A percentile compares a stretch with the other conserved stretches of the same genome.
These are phyloP conservation scores for Pyracantha coccinea DNA, from an alignment of 331 rosid genomes.

Conservation along the genomic window DNA sequence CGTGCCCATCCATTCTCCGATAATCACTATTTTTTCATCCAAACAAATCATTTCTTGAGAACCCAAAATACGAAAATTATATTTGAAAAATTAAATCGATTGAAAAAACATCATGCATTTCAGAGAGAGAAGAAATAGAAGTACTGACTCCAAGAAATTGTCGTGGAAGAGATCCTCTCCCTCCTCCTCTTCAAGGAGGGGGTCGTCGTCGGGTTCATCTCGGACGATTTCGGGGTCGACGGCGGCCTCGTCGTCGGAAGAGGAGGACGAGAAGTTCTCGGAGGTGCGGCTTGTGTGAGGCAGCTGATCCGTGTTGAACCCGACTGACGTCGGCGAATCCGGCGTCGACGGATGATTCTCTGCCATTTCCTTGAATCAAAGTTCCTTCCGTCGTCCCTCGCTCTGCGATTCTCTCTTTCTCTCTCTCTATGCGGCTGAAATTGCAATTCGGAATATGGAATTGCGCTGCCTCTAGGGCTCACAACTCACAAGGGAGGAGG, in stretches of 20 bases:
- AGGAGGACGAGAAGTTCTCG: conserved; percentile 30
- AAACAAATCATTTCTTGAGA: neutral
- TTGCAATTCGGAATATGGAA: no score
- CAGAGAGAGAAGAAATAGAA: neutral
- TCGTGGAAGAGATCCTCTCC: conserved; percentile 87
- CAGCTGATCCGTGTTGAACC: conserved; percentile 82
- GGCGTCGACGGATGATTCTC: conserved; percentile 53
- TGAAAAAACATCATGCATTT: neutral
- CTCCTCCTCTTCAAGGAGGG: conserved; percentile 52
- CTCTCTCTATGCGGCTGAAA: neutral
- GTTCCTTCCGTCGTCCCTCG: neutral
- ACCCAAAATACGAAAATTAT: neutral
- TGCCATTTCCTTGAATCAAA: conserved; percentile 32
- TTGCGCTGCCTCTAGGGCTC: no score
- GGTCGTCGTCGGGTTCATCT: conserved; percentile 45
- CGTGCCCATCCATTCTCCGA: conserved; percentile 54
- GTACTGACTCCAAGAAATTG: conserved; percentile 57
- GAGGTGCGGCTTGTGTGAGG: conserved; percentile 72
- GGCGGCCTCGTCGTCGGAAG: conserved; percentile 73
- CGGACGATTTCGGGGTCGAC: conserved; percentile 63
- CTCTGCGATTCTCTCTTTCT: neutral
- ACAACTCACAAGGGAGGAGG: neutral
- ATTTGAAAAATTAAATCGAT: neutral
- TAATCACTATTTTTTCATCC: conserved; percentile 41
- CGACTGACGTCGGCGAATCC: conserved; percentile 62